Evolutionary conservation across 2,329 filamentous ascomycete species (phyloP), one percentile per base, ranked within the genome.

Genomic region (Colletotrichum camelliae): DNA sequence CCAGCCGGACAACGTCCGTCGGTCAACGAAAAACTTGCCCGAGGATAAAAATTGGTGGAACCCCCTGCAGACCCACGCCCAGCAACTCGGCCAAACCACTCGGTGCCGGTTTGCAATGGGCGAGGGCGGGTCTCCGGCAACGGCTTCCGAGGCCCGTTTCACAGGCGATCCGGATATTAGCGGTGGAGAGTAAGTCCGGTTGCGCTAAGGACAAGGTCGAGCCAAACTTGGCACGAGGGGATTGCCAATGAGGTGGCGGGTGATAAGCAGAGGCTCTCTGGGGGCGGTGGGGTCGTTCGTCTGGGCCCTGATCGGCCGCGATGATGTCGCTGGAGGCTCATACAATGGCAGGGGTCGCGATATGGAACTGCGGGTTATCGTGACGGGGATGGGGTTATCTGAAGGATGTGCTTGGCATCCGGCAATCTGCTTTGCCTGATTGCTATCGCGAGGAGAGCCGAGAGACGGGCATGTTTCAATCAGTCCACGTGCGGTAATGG

Each of bases 301-400:
- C 43, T 43, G 57, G 43, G 60, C 12, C n/a, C 24, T 64, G 57
- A 60, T 48, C 67, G 24, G 31, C 60, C 35, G 12, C 31, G 33
- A 27, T 65, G 67, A 60, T 65, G 72, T 74, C 24, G 15, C 43
- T 35, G 67, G 43, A 13, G 43, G 43, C 24, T 35, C 8, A n/a
- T 67, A 37, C 33, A 29, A 21, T 18, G 58, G 4, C 65, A 67
- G 18, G 61, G 61, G 21, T 43, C 18, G 13, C n/a, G 35, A 64
- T 27, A 24, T 64, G 33, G 21, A 86, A 88, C 64, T 84, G 87
- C 2, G 87, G 85, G 43, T 16, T 52, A 52, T 52, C 43, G 43
- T 52, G 43, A 52, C 3, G n/a, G 5, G n/a, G 5, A 52, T 21
- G 43, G 10, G 43, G 5, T 52, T 52, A 52, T 52, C 43, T 52